A percentile compares a stretch with the other conserved stretches of the same genome.
Conservation (phyloP, 768 basidiomycete genomes). For the Xerocomellus chrysenteron region DNA sequence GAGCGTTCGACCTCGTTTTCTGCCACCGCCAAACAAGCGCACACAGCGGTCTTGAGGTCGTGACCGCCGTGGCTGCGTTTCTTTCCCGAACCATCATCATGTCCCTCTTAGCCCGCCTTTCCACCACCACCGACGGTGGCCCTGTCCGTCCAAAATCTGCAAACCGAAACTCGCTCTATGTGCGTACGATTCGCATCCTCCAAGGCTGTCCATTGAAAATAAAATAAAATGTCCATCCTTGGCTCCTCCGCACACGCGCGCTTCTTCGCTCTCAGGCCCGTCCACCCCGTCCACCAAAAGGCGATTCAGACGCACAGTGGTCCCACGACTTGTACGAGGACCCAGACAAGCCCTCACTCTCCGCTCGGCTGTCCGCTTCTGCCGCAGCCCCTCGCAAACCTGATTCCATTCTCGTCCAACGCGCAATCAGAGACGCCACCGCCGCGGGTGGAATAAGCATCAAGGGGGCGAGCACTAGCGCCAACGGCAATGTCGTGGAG, state of each 20-base stretch:
- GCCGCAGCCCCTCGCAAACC: constrained; percentile 49
- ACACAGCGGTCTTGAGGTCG: constrained; percentile 13
- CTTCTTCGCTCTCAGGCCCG: constrained; percentile 23
- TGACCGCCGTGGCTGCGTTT: background rate
- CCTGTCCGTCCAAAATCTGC: constrained; percentile 32
- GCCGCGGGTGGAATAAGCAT: constrained; percentile 49
- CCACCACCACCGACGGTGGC: constrained; percentile 29
- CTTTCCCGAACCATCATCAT: constrained; percentile 15
- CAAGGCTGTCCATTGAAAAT: constrained; percentile 21
- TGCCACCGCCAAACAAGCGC: constrained; percentile 31
- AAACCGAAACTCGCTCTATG: constrained; percentile 34
- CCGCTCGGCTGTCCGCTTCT: constrained; percentile 51
- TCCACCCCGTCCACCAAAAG: constrained; percentile 58
- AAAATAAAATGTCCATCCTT: constrained; percentile 12
- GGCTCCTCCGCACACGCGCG: background rate
- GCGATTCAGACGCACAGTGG: constrained; percentile 66
- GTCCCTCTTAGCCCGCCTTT: constrained; percentile 33
- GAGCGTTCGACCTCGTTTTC: constrained; percentile 11
- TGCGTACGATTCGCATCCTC: constrained; percentile 35
- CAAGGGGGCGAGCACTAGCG: constrained; percentile 60
- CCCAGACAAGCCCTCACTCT: constrained; percentile 54
- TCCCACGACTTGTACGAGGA: constrained; percentile 69
- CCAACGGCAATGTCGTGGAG: constrained; percentile 66
- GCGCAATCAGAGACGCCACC: constrained; percentile 64
- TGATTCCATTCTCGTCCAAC: constrained; percentile 54